Base-by-base conservation (phyloP, 805 yeast genomes). In the Kluyveromyces siamensis region DNA sequence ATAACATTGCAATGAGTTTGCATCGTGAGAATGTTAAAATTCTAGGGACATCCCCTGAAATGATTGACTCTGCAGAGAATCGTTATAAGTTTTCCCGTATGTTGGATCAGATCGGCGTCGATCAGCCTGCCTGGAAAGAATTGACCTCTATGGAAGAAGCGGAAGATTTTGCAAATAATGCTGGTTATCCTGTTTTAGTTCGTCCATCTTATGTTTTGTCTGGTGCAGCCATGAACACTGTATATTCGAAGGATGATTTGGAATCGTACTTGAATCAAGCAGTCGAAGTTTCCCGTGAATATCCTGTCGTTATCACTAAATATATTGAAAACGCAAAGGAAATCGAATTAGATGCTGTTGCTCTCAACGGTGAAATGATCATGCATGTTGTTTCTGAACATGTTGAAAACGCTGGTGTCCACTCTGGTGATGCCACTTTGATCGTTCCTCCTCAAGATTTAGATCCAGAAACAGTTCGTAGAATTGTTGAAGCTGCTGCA, bases 111-210 rank as follows among this genome's bases (percentile, higher is more conserved):
- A 91, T 91, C 62, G 96, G 95, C 49, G 97, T 91, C 55, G 99
- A 91, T 72, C 99, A 91, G 72, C 99, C 99, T 41, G 96, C 96
- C 37, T 91, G 99, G 99, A 91, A 90, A 70, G 99, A 91, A 70
- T 79, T 91, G 60, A 89, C 98, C 37, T 87, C 96, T 21, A 76
- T 88, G 50, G 87, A 76, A 38, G 98, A 91, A 69, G 98, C 99
- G 51, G 95, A 87, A 67, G 81, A 72, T 41, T 91, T 91, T 65
- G 97, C 98, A 50, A 84, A 87, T 44, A 82, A 79, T 64, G 98
- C 88, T 48, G 77, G 88, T 36, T 91, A 88, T 69, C 99, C 99
- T 45, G 98, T 91, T 38, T 75, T 91, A 58, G 98, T 91, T 46
- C 87, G 99, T 75, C 99, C 99, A 30, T 90, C 97, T 21, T 91